Evolutionary conservation across 345 rosid species (phyloP), one percentile per base, ranked within the genome.

Genomic region (Populus davidiana): DNA sequence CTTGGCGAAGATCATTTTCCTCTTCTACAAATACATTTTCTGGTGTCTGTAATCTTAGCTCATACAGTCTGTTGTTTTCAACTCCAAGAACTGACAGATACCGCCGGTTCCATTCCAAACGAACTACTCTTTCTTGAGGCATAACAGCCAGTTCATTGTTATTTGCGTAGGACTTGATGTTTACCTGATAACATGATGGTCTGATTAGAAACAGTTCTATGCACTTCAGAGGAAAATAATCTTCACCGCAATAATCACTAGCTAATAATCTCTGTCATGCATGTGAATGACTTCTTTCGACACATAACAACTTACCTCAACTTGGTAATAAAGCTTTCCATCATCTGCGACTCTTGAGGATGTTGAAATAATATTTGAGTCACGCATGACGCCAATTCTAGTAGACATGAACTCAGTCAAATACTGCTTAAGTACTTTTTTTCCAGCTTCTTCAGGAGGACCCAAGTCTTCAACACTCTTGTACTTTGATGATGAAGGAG

Each of bases 351-450:
- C 89, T 80, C 87, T 87, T 0, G 98, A 90, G 50, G 99, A 92
- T 13, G 98, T 89, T 9, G 91, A 86, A 47, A 92, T 85, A 35
- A 95, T 65, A 23, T 85, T 89, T 13, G 91, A 80, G 74, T 92
- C 92, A 0, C 99, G 98, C 86, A 86, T 83, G 14, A 93, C 97
- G 2, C 98, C 97, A 2, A 95, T 93, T 75, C 99, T 87, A 50
- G 99, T 95, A 36, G 99, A 95, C 99, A 95, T 95, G 82, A 95
- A 92, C 89, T 95, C 97, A 25, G 94, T 95, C 87, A 95, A 85
- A 83, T 90, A 93, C 88, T 95, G 96, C 83, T 81, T 86, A 27
- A 95, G 89, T 41, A 92, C 93, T 85, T 81, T 90, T 88, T 87
- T 87, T 50, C 88, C 99, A 62, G 97, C 98, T 75, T 95, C 98